phyloP scores from a whole-genome alignment of 305 asterid genomes.

The Plantago rigida region DNA sequence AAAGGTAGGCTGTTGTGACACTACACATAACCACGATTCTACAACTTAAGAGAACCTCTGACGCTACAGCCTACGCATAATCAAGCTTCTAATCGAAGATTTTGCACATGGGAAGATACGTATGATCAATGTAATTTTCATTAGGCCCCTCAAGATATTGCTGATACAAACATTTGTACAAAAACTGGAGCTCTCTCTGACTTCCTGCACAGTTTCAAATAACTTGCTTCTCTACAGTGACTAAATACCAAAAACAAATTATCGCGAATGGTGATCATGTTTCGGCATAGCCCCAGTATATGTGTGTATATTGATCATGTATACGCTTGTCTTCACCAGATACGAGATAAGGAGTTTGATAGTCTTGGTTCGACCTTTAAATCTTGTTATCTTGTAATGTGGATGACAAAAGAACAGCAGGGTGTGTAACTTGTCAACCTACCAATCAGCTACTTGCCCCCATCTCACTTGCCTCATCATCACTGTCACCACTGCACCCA shows the following conservation, averaged over 20 bases:
- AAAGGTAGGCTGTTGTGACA: too few species aligned
- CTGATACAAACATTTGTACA: constrained; percentile 12
- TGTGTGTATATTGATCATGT: constrained; percentile 18
- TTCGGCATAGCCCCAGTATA: background rate
- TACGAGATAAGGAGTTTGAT: background rate
- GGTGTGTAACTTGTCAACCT: background rate
- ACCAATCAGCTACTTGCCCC: constrained; percentile 27
- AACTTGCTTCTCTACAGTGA: constrained; percentile 18
- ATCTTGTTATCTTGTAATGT: constrained; percentile 4
- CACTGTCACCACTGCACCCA: constrained; percentile 71
- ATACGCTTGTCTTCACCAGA: constrained; percentile 12
- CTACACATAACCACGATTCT: too few species aligned
- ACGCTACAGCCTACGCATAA: too few species aligned
- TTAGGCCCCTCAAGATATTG: background rate
- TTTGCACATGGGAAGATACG: too few species aligned
- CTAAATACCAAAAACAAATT: constrained; percentile 13
- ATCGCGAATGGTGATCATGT: constrained; percentile 5
- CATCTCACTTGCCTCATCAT: constrained; percentile 50
- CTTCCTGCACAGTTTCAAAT: constrained; percentile 29
- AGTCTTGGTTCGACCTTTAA: background rate
- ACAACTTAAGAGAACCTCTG: too few species aligned
- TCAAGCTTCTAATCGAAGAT: too few species aligned
- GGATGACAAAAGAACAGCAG: constrained; percentile 2
- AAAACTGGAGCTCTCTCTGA: constrained; percentile 33
- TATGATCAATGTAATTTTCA: constrained; percentile 2